Evolutionary conservation across 352 stramenopile species (phyloP).

Genomic region (Globisporangium iwayamae): DNA sequence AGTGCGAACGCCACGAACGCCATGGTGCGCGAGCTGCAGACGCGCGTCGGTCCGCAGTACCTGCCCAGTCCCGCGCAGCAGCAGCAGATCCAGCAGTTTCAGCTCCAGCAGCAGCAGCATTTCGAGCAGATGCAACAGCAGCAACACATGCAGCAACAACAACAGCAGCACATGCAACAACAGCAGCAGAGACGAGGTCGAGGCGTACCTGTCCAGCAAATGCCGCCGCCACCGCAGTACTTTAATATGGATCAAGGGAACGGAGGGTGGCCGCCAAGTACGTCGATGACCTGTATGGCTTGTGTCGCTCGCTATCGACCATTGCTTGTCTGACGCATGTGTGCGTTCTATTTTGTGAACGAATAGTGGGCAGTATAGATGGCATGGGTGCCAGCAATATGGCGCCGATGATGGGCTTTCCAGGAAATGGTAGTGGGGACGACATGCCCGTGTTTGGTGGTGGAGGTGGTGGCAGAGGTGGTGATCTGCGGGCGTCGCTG

Average conservation of each 20-base stretch:
- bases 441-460: not conserved
- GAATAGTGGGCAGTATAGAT: not conserved
- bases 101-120: constrained; percentile 8
- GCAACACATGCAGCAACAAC: constrained; percentile 11
- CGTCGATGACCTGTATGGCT: not conserved
- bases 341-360: not conserved
- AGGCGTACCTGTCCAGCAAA: not conserved
- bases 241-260: not conserved
- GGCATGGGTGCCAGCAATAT: not conserved
- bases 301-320: not conserved
- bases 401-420: not conserved
- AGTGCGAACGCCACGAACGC: not conserved
- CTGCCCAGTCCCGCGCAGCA: constrained; percentile 12
- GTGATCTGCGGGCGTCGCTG: not conserved
- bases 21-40: constrained; percentile 13
- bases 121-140: constrained; percentile 11
- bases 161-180: constrained; percentile 10
- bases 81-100: constrained; percentile 17
- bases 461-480: not conserved
- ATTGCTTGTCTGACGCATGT: not conserved
- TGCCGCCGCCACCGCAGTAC: constrained; percentile 6
- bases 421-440: not conserved
- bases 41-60: constrained; percentile 16
- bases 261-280: not conserved
- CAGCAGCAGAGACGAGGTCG: constrained; percentile 1